Evolutionary conservation across 1,139 yeast species (phyloP).

Genomic region (Kurtzmaniella natalensis): DNA sequence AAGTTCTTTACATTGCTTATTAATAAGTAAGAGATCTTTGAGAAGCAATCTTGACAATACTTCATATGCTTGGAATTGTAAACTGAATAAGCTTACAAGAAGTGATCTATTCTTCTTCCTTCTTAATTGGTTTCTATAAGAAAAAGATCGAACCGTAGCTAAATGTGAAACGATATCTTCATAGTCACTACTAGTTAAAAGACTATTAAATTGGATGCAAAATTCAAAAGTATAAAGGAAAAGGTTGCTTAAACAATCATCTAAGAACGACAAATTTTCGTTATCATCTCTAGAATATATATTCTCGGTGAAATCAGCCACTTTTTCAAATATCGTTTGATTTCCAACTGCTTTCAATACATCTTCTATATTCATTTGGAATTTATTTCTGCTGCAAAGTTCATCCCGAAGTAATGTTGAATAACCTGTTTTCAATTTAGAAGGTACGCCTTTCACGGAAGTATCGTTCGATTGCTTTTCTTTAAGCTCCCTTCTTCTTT

Average conservation of each 20-base stretch:
- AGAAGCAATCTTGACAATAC: slow-evolving; percentile 2
- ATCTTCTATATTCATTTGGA: slow-evolving; percentile 3
- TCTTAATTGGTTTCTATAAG: neutral
- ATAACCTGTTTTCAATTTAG: slow-evolving; percentile 1
- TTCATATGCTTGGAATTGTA: slow-evolving; percentile 3
- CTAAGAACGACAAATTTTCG: neutral
- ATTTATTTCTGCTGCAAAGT: no score
- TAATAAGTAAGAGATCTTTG: neutral
- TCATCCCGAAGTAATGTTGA: no score
- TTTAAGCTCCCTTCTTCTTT: neutral
- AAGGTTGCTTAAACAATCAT: slow-evolving; percentile 3
- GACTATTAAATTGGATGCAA: slow-evolving; percentile 4
- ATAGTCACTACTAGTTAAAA: slow-evolving; percentile 1
- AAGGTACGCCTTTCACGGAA: neutral
- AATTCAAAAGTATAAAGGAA: slow-evolving; percentile 5
- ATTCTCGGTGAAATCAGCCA: neutral
- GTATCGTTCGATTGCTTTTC: neutral
- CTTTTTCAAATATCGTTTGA: slow-evolving; percentile 4
- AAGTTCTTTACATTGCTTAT: slow-evolving; percentile 2
- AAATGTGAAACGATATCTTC: neutral
- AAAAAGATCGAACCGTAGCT: slow-evolving; percentile 2
- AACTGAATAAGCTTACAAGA: slow-evolving; percentile 2
- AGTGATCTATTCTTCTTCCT: neutral
- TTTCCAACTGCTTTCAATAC: slow-evolving; percentile 1
- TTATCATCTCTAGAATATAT: slow-evolving; percentile 1